phyloP scores from a whole-genome alignment of 345 rosid genomes.

The thale cress (Arabidopsis thaliana) region TAIR10.1 NC_003074.8:7884501-7885000 shows the following conservation, averaged over 20 bases:
- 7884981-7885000: conserved; percentile 83
- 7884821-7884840: conserved; percentile 80
- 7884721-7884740: neutral
- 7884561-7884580: conserved; percentile 72
- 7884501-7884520: conserved; percentile 88
- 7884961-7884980: neutral
- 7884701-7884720: neutral
- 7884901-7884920: conserved; percentile 61
- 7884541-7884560: conserved; percentile 96
- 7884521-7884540: conserved; percentile 96
- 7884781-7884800: conserved; percentile 73
- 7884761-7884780: conserved; percentile 13
- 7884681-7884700: neutral
- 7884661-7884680: neutral
- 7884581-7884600: conserved; percentile 86
- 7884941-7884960: conserved; percentile 16
- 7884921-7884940: neutral
- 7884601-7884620: conserved; percentile 87
- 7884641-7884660: neutral
- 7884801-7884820: conserved; percentile 95
- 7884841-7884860: conserved; percentile 92
- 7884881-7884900: conserved; percentile 82
- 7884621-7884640: conserved; percentile 36
- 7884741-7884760: conserved; percentile 7
- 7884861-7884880: conserved; percentile 87